Conservation (phyloP, 495 filamentous ascomycete species). For the Tetracladium setigerum region DNA sequence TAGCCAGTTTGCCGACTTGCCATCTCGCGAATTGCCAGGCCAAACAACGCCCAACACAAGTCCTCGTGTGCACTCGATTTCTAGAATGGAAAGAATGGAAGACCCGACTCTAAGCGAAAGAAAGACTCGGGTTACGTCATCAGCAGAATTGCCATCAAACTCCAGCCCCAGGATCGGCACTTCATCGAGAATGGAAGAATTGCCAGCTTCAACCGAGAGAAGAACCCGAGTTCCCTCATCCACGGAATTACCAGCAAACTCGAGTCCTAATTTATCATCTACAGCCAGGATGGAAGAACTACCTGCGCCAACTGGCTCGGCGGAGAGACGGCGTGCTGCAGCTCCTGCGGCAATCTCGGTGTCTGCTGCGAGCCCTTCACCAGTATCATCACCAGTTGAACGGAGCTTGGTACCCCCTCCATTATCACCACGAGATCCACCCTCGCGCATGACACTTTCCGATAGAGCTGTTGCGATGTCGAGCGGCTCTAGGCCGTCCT, state of each 20-base stretch:
- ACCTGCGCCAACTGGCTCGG: neutral
- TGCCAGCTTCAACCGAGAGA: neutral
- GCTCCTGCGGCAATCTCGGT: slow-evolving; percentile 17
- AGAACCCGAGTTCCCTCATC: no score
- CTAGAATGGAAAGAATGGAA: no score
- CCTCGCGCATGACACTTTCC: slow-evolving; percentile 5
- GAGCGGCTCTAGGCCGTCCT: slow-evolving; percentile 18
- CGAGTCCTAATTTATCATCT: slow-evolving; percentile 4
- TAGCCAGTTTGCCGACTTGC: neutral
- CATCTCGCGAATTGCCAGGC: neutral
- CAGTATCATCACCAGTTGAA: slow-evolving; percentile 7
- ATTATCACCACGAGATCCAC: slow-evolving; percentile 11
- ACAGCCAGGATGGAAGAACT: slow-evolving; percentile 6
- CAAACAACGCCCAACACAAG: slow-evolving; percentile 10
- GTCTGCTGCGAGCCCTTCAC: slow-evolving; percentile 1
- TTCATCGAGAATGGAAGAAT: slow-evolving; percentile 7
- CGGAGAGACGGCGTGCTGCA: slow-evolving; percentile 11
- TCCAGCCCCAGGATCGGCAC: slow-evolving; percentile 8
- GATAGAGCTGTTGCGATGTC: slow-evolving; percentile 19
- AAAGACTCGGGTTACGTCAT: no score
- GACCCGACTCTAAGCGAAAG: no score
- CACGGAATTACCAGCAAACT: neutral
- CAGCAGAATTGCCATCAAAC: neutral
- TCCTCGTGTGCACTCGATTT: slow-evolving; percentile 1
- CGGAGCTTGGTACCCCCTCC: slow-evolving; percentile 16